phyloP scores from a whole-genome alignment of 2,329 filamentous ascomycete species.

The Tolypocladium tropicale region DNA sequence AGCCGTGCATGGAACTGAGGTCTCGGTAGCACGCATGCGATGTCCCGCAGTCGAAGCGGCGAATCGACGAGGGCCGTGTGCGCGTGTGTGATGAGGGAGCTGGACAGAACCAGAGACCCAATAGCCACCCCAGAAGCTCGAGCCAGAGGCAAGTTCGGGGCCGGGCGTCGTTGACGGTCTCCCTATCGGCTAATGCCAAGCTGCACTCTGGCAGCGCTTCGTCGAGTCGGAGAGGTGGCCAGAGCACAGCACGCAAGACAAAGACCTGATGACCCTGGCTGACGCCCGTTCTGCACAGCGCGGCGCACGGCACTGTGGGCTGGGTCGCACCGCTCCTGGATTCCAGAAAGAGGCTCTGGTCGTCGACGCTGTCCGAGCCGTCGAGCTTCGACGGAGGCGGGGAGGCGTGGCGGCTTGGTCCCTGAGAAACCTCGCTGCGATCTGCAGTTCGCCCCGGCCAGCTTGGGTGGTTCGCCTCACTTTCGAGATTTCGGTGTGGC shows the following conservation, averaged over 20 bases:
- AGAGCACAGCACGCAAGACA: neutral
- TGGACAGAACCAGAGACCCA: too few species aligned
- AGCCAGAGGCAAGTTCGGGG: neutral
- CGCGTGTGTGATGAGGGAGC: too few species aligned
- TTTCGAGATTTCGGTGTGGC: constrained; percentile 4
- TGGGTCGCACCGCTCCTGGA: neutral
- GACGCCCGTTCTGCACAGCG: neutral
- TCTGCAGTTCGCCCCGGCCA: neutral
- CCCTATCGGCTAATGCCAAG: too few species aligned
- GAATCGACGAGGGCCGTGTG: neutral
- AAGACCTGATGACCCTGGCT: neutral
- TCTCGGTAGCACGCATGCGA: neutral
- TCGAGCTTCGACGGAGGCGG: neutral
- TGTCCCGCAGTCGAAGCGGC: neutral
- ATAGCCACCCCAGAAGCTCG: neutral
- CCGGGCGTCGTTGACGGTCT: too few species aligned
- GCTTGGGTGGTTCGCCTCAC: constrained; percentile 1
- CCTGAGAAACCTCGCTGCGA: neutral
- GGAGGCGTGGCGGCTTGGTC: neutral
- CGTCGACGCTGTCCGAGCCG: neutral
- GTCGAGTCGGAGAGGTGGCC: neutral
- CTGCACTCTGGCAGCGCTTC: too few species aligned
- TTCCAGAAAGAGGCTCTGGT: neutral
- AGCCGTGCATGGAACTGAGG: neutral
- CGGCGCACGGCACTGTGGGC: neutral